Evolutionary conservation across 202 grass and related monocot genomes (phyloP).

Genomic region (Dendrocalamus latiflorus): DNA sequence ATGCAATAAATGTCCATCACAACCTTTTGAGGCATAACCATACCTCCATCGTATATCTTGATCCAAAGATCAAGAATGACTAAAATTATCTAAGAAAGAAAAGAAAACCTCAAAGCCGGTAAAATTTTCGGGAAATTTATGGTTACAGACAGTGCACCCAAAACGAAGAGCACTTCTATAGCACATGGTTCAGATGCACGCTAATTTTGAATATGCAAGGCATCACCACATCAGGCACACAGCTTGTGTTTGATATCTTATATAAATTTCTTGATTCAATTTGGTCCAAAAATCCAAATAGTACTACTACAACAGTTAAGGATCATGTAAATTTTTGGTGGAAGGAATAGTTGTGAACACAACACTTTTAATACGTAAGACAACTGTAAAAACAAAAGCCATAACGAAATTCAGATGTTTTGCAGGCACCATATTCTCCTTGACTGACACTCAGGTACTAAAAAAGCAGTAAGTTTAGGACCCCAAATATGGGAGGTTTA

Average conservation of each 20-base stretch:
- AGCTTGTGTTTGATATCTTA: background rate
- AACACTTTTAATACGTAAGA: background rate
- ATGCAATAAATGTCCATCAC: background rate
- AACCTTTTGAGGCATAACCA: slow-evolving; percentile 2
- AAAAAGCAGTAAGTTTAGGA: background rate
- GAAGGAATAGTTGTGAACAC: background rate
- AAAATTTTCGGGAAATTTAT: background rate
- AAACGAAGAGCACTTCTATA: background rate
- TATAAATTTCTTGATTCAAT: background rate
- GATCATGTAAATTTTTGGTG: background rate
- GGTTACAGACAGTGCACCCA: background rate
- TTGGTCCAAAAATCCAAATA: background rate
- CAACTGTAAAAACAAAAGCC: background rate
- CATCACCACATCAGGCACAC: background rate
- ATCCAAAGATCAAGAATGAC: background rate
- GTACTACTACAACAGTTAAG: background rate
- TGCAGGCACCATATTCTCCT: background rate
- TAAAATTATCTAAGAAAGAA: background rate
- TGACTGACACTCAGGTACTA: background rate
- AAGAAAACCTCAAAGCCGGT: background rate
- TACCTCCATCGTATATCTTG: background rate
- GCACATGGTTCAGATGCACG: background rate
- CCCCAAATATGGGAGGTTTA: slow-evolving; percentile 14
- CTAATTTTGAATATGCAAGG: background rate
- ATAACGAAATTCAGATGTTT: slow-evolving; percentile 2